Conservation (phyloP, 129 eudicot genomes). For the Heracleum sosnowskyi region DNA sequence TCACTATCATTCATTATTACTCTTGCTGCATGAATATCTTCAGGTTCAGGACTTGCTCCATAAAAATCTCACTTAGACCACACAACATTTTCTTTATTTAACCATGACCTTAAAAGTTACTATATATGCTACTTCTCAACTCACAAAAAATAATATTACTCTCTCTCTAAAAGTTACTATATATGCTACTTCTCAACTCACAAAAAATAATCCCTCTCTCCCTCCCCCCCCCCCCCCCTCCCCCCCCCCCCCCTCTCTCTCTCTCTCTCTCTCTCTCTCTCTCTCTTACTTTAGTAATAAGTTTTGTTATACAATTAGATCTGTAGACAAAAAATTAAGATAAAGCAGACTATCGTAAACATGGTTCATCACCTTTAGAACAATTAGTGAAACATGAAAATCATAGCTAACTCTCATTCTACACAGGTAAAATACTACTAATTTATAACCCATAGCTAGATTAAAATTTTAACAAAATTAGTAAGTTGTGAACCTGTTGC, state of each 20-base stretch:
- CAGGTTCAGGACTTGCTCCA: background rate
- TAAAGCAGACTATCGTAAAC: background rate
- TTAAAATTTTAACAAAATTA: background rate
- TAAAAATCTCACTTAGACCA: background rate
- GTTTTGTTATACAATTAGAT: background rate
- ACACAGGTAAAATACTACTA: background rate
- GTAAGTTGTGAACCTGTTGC: conserved; percentile 64
- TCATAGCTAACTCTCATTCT: background rate
- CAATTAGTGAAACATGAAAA: background rate
- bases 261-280: background rate
- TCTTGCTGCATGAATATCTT: background rate
- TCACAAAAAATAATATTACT: background rate
- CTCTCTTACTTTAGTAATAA: background rate
- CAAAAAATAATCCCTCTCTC: background rate
- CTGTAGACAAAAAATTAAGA: background rate
- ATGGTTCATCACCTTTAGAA: background rate
- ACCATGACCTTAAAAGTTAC: no score
- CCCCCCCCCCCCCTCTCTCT: background rate
- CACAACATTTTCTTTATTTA: background rate
- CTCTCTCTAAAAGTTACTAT: background rate
- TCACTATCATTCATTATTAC: background rate
- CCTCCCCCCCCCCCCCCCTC: no score
- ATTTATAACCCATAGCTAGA: background rate
- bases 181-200: background rate
- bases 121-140: background rate